Conservation (phyloP, 352 stramenopile species). For the Pythium apleroticum region DNA sequence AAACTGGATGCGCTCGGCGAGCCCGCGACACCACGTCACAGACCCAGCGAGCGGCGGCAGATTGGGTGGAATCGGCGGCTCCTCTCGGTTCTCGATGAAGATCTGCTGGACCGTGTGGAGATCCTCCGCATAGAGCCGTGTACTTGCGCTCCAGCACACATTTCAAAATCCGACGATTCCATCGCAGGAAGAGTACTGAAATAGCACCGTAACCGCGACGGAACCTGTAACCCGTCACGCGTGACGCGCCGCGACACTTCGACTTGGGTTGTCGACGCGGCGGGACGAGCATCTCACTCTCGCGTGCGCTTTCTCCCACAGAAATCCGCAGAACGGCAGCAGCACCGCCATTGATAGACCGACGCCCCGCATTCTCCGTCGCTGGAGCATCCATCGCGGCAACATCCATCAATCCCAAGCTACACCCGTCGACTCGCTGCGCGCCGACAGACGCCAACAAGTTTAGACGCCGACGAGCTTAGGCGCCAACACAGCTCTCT, state of each 20-base stretch:
- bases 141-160: constrained; percentile 91
- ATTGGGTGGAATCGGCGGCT: constrained; percentile 87
- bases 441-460: background rate
- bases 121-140: constrained; percentile 71
- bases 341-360: no score
- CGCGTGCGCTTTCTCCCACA: background rate
- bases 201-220: no score
- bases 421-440: no score
- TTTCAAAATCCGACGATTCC: constrained; percentile 73
- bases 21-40: constrained; percentile 88
- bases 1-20: constrained; percentile 83
- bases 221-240: no score
- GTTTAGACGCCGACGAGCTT: background rate
- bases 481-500: no score
- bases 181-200: no score
- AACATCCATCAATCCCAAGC: no score
- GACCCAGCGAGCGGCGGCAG: constrained; percentile 89
- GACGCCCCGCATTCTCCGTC: no score
- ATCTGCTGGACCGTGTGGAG: constrained; percentile 86
- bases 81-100: constrained; percentile 87
- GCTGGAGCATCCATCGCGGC: no score
- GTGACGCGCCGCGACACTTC: background rate
- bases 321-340: background rate
- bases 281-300: background rate
- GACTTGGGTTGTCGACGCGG: constrained; percentile 9